Evolutionary conservation across 176 grass and related monocot species (phyloP).

Genomic region (Eleusine indica): DNA sequence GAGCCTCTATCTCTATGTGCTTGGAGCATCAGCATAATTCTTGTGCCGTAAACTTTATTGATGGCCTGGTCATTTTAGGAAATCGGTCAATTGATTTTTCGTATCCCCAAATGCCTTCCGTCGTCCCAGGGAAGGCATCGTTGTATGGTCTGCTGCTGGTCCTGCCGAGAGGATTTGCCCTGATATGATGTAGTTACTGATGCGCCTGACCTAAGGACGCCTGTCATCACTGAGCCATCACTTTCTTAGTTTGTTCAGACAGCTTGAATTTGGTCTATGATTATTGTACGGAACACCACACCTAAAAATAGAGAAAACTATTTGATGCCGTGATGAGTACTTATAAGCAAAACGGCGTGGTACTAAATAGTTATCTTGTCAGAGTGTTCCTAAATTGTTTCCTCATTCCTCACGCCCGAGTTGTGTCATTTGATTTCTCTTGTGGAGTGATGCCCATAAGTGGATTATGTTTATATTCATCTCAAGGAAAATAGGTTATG

Average conservation of each 20-base stretch:
- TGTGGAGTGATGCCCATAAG: not conserved
- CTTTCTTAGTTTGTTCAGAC: not conserved
- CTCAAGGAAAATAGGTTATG: not conserved
- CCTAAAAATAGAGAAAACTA: not conserved
- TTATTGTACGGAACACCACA: not conserved
- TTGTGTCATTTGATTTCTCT: not conserved
- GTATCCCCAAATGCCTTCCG: not conserved
- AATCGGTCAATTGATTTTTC: not conserved
- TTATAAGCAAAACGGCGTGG: not conserved
- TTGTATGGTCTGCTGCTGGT: not conserved
- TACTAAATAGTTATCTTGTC: not conserved
- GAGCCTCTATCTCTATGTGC: not conserved
- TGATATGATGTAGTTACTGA: not conserved
- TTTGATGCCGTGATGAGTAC: not conserved
- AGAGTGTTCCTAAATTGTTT: not conserved
- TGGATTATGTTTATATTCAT: not conserved
- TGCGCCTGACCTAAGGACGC: not conserved
- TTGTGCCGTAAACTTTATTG: not conserved
- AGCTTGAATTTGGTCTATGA: not conserved
- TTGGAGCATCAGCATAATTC: not conserved
- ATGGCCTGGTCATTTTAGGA: not conserved
- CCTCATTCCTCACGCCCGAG: not conserved
- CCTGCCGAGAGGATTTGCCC: not conserved
- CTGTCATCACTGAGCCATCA: not conserved
- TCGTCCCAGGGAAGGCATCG: not conserved